These are phyloP conservation scores for Cytospora paraplurivora DNA, from an alignment of 2,329 filamentous ascomycete genomes.

Conservation along the genomic window DNA sequence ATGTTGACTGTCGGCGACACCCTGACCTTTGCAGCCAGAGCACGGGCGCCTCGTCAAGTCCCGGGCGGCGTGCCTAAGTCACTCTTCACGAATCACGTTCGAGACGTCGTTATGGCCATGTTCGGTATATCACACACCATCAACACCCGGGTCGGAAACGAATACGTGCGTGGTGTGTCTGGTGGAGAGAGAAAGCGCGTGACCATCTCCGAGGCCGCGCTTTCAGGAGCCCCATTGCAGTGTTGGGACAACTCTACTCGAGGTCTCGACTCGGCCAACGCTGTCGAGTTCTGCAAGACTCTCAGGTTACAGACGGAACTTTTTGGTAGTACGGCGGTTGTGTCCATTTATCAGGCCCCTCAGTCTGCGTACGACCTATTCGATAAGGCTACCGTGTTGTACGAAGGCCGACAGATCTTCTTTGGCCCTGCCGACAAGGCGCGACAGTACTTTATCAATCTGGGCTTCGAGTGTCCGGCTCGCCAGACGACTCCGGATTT, in stretches of 20 bases:
- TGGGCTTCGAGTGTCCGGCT: constrained; percentile 68
- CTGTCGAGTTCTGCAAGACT: constrained; percentile 73
- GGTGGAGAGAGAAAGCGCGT: constrained; percentile 73
- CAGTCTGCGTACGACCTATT: constrained; percentile 66
- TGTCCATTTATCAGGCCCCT: constrained; percentile 74
- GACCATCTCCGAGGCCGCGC: constrained; percentile 61
- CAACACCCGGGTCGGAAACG: constrained; percentile 74
- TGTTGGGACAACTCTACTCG: constrained; percentile 74
- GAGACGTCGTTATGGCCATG: constrained; percentile 74
- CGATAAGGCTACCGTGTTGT: constrained; percentile 60
- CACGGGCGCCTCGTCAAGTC: constrained; percentile 64
- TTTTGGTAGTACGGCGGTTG: constrained; percentile 64
- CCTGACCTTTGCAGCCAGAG: constrained; percentile 73
- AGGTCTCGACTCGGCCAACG: constrained; percentile 74
- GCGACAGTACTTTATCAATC: constrained; percentile 64
- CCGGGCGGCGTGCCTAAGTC: constrained; percentile 58
- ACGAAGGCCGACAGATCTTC: constrained; percentile 64
- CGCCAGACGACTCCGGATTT: constrained; percentile 73
- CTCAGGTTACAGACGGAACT: constrained; percentile 69
- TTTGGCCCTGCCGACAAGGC: constrained; percentile 63
- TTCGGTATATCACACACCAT: constrained; percentile 74
- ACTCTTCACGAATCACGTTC: constrained; percentile 62
- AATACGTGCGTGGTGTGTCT: constrained; percentile 73
- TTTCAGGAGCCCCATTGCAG: constrained; percentile 63
- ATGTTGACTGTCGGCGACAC: constrained; percentile 78